Evolutionary conservation across 768 basidiomycete genomes (phyloP), one percentile per base, ranked within the genome.

Genomic region (Russula foetens): DNA sequence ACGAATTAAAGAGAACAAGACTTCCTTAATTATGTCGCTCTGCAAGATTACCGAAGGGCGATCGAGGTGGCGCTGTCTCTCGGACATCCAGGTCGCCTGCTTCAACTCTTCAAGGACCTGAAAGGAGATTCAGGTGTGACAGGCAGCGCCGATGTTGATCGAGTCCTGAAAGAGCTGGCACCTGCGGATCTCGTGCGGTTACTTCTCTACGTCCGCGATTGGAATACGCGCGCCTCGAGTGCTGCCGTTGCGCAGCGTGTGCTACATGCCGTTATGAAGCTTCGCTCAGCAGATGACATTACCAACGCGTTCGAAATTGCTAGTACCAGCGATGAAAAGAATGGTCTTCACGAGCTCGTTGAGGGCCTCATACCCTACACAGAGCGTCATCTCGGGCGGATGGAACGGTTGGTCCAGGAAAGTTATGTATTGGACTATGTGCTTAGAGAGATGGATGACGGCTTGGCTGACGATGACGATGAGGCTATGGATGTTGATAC

Each of bases 191-290:
- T 98, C 28, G 86, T 84, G 7, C 84, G 85, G 58, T 79, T 99
- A 38, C 76, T 98, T 55, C 81, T 82, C 19, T 94, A 90, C 72
- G 79, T 92, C 46, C 81, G 90, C 48, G 85, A 88, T 66, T 99
- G 97, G 97, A 99, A 98, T 72, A 84, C 94, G n/a, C 87, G 85
- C 63, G 89, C 90, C n/a, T 86, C 85, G 69, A 93, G 90, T 23
- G 88, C 89, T 63, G 77, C 75, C 19, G 80, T 97, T 46, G 96
- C 96, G 7, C 97, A 99, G 74, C 77, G 76, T 33, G 79, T 98
- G 44, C 73, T 99, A 58, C 83, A 89, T 68, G 86, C 93, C 5
- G 74, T 98, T 52, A 72, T 98, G 62, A 90, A 90, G 72, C 74
- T 89, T 63, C 83, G 85, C 29, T 75, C 84, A 1, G 84, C 87